Evolutionary conservation across 2,329 filamentous ascomycete genomes (phyloP).

Genomic region (Cordyceps militaris): DNA sequence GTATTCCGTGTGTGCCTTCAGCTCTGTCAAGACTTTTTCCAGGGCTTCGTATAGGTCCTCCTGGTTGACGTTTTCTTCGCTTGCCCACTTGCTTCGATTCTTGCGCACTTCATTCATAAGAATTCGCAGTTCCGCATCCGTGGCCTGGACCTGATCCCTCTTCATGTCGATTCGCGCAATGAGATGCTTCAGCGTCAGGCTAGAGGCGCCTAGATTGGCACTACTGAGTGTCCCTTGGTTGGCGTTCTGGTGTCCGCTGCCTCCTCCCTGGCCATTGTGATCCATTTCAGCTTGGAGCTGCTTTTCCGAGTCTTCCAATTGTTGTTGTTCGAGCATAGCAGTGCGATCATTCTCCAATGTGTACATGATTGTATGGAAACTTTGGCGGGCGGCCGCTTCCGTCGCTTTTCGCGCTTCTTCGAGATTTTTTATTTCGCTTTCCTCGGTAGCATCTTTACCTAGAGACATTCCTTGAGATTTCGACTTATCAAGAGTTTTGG

Average conservation of each 20-base stretch:
- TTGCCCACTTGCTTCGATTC: conserved; percentile 98
- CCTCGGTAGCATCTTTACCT: conserved; percentile 60
- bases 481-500: conserved; percentile 48
- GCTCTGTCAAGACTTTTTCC: conserved; percentile 92
- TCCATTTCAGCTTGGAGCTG: conserved; percentile 95
- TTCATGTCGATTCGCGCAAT: conserved; percentile 94
- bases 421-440: conserved; percentile 86
- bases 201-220: conserved; percentile 91
- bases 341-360: conserved; percentile 91
- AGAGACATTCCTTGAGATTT: conserved; percentile 42
- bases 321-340: conserved; percentile 96
- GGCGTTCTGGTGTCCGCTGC: conserved; percentile 44
- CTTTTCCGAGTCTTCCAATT: conserved; percentile 91
- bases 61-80: conserved; percentile 93
- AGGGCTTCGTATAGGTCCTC: conserved; percentile 95
- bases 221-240: conserved; percentile 86
- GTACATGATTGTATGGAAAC: conserved; percentile 90
- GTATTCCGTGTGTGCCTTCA: conserved; percentile 96
- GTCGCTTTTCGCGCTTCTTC: conserved; percentile 88
- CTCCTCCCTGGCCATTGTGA: conserved; percentile 41
- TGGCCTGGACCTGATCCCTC: conserved; percentile 80
- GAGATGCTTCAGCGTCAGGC: conserved; percentile 90
- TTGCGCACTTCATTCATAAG: conserved; percentile 97
- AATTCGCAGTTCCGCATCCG: conserved; percentile 83
- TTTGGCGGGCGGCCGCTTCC: conserved; percentile 81